Evolutionary conservation across 2,329 filamentous ascomycete genomes (phyloP), one percentile per base, ranked within the genome.

Genomic region (Fusarium circinatum): DNA sequence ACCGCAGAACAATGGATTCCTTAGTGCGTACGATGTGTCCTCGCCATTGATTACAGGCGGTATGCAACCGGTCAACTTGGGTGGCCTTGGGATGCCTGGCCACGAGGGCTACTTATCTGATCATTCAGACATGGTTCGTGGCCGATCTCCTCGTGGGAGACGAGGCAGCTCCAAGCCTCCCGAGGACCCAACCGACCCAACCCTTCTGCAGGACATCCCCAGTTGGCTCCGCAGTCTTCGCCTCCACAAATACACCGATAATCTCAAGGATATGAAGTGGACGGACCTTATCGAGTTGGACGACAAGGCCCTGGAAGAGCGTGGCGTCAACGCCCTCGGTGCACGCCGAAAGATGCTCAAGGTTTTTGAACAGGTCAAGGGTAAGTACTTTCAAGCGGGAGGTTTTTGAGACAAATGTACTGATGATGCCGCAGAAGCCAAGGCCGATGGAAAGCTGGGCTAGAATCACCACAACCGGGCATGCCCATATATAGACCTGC

Each of bases 181-280:
- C 52, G 96, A 99, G 86, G 96, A 99, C 79, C 96, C 96, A 8
- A 98, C 96, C 26, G 96, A 99, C 82, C 93, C 93, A 22, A 91
- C 89, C 47, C 89, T 99, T 68, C 88, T 99, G 77, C 94, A 97
- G 84, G 96, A 99, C 80, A 98, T 99, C 76, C 96, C 96, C 62
- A 93, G 92, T 82, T 99, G 96, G 96, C 89, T 99, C 79, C 91
- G 96, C 81, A 98, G 95, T 82, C 88, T 98, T 80, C 91, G 96
- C 69, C 88, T 99, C 78, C 96, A 99, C 88, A 99, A 99, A 86
- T 99, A 99, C 84, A 99, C 96, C 15, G 96, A 99, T 77, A 97
- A 98, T 78, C 85, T 99, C 73, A 99, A 98, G 85, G 96, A 98
- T 80, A 90, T 98, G 87, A 95, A 96, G 79, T 99, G 96, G 96